Evolutionary conservation across 106 monocot genomes (phyloP), one percentile per base, ranked within the genome.

Genomic region (Narthecium ossifragum): DNA sequence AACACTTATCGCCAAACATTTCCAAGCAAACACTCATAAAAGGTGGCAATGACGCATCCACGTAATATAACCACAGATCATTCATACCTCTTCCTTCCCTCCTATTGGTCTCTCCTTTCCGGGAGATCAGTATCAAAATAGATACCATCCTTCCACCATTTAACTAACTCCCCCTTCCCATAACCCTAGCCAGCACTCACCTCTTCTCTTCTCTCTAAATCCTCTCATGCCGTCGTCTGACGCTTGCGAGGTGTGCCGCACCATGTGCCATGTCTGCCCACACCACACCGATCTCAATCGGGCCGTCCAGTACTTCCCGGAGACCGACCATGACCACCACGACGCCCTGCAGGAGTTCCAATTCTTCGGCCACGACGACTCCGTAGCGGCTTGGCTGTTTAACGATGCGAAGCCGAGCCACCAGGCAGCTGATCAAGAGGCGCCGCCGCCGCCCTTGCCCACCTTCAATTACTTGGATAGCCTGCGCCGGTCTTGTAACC

Each of bases 41-140:
- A 26, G 67, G 71, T 77, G 85, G 80, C 70, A 17, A 30, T 34
- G 68, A 78, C 70, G 67, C 65, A 48, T 73, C 84, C 88, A 89
- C 88, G 88, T 75, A 58, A 60, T 77, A 71, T 69, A 69, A 69
- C 23, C 71, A 51, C 27, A 27, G 62, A 69, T 74, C 80, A 60
- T 61, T 80, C 82, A 60, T 69, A 84, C 72, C 80, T 78, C 76
- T 80, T 80, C 70, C 84, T 65, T 41, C 6, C 37, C 68, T 67
- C 50, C 37, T 68, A 83, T 80, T 84, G 88, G 79, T 65, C 54
- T 32, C 46, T 31, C 9, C 26, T 3, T 40, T 10, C n/a, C n/a
- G n/a, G n/a, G n/a, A n/a, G n/a, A n/a, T n/a, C n/a, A n/a, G n/a
- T n/a, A n/a, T n/a, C n/a, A n/a, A 41, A 41, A 32, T 12, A 14